Evolutionary conservation across 495 filamentous ascomycete species (phyloP), one percentile per base, ranked within the genome.

Genomic region (Astrothelium subdiscretum): DNA sequence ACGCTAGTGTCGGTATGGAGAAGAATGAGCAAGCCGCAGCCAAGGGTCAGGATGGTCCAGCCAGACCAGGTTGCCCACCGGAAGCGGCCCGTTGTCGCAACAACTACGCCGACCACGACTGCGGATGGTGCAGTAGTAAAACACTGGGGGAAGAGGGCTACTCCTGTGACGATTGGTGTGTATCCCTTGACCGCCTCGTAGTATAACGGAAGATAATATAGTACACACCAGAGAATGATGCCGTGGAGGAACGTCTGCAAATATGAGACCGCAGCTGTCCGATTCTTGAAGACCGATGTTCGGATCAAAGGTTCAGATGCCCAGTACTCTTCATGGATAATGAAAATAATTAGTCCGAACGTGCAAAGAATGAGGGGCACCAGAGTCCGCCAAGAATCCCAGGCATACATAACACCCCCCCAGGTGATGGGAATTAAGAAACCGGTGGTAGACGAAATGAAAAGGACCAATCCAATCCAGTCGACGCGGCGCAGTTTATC

Each of bases 131-230:
- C 72, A 3, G 82, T 73, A 20, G 82, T 83, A 64, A 84, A 82
- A 6, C 81, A 83, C 31, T 74, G 75, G 0, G 85, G 84, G 59
- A 89, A 77, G 4, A 89, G 66, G 1, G 81, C 77, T 3, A 90
- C 72, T 10, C 86, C 85, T 1, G 84, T 73, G 1, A 83, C 63
- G 5, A 82, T 80, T 0, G 82, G 75, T 0, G 75, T 71, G 57
- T 79, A 76, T 57, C 75, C 79, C 60, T 83, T 81, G 31, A 87
- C 78, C 10, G 82, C 79, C 59, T 83, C 74, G 67, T 85, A 85
- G 70, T 85, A 90, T 26, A 91, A 75, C 0, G 86, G 79, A 32
- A 86, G 71, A 59, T 81, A 86, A 65, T 88, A 86, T 0, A 91
- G 66, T 0, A 85, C 65, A 62, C 59, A 78, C 81, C 75, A 81